These are phyloP conservation scores for Citrullus amarus DNA, from an alignment of 306 rosid species.

Conservation along the genomic window DNA sequence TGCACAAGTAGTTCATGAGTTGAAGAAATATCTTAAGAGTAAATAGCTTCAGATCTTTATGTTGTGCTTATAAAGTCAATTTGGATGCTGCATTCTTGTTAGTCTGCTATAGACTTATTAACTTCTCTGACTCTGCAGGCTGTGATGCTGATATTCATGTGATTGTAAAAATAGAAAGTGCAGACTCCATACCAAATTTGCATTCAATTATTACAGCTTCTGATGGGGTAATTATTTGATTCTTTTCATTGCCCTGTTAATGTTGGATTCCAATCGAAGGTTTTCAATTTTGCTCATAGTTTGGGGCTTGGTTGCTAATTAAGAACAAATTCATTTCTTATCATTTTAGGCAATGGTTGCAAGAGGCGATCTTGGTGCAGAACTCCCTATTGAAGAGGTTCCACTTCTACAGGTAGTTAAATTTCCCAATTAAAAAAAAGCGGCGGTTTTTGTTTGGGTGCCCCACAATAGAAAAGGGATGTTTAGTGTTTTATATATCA, in stretches of 20 bases:
- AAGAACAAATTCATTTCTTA: background rate
- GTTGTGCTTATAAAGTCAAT: background rate
- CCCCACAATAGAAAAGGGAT: background rate
- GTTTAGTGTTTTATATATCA: background rate
- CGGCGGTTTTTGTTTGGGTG: background rate
- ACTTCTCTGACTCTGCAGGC: conserved; percentile 37
- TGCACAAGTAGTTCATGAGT: conserved; percentile 84
- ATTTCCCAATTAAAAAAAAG: background rate
- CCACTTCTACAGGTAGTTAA: conserved; percentile 46
- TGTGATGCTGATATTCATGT: conserved; percentile 81
- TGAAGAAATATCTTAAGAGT: conserved; percentile 88
- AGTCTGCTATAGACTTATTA: conserved; percentile 1
- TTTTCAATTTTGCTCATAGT: background rate
- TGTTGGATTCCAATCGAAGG: background rate
- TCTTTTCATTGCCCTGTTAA: background rate
- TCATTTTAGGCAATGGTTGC: conserved; percentile 55
- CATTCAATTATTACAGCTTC: conserved; percentile 82
- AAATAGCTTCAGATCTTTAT: conserved; percentile 7
- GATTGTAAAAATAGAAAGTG: conserved; percentile 92
- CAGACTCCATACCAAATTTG: conserved; percentile 87
- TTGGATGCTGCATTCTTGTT: background rate
- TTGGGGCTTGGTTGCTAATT: background rate
- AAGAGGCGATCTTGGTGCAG: conserved; percentile 61
- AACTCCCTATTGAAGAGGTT: conserved; percentile 61
- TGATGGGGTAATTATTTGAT: conserved; percentile 36